Evolutionary conservation across 257 asterid species (phyloP), one percentile per base, ranked within the genome.

Genomic region (Fraxinus pennsylvanica): DNA sequence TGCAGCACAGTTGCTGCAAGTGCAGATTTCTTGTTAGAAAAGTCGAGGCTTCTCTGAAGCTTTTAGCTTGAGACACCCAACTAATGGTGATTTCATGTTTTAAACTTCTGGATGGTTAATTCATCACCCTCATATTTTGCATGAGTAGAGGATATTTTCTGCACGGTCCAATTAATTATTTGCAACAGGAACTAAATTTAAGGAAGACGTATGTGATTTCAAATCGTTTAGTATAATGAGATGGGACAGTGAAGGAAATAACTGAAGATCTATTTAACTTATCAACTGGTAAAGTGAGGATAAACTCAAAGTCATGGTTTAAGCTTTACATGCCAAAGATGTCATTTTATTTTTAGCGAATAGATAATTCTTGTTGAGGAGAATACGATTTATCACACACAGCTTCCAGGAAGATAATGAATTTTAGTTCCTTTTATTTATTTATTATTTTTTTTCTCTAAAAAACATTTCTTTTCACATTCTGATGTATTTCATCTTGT

Each of bases 11-110:
- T 80, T 80, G 61, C 72, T 72, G 32, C 32, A 77, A 36, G 80
- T 59, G 15, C 12, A 38, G 43, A 78, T 50, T 33, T 33, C 36
- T 33, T 33, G 5, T 33, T 3, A 0, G 36, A 33, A 38, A 71
- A 77, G 43, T 65, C 41, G n/a, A 71, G 79, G 54, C 79, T 68
- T 39, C 43, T 39, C 43, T 39, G 43, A 74, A 15, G 74, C 76
- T 77, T 63, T 38, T 50, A 63, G 71, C 66, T 41, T 61, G 57
- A 33, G 6, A 9, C 61, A 61, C 78, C 57, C n/a, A 59, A 74
- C 80, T 69, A 39, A 87, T 87, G 91, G 89, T 85, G 83, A 81
- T 71, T 22, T 74, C 61, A 72, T 63, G 5, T 43, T 25, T 67
- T 19, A 57, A 38, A 38, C 9, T 8, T 57, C 80, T 50, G 35